A percentile compares a stretch with the other conserved stretches of the same genome.
These are phyloP conservation scores for Phaeophleospora eucalypticola DNA, from an alignment of 2,329 filamentous ascomycete species.

Conservation along the genomic window DNA sequence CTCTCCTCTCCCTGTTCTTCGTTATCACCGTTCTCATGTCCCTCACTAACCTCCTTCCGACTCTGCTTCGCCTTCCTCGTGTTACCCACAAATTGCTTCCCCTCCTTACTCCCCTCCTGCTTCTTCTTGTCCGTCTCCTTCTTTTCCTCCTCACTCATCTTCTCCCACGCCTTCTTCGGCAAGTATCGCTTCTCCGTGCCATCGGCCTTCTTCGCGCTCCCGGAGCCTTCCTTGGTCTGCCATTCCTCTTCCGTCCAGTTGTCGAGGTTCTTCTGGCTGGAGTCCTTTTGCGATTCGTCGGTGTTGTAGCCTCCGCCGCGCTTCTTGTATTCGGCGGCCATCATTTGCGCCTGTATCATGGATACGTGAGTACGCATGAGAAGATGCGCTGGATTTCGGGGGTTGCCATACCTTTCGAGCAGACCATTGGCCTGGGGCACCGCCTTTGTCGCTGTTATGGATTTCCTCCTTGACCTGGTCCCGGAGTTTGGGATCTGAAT, in stretches of 20 bases:
- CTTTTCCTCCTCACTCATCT: conserved; percentile 45
- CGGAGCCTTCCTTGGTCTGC: conserved; percentile 48
- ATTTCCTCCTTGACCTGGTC: conserved; percentile 47
- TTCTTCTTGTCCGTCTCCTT: conserved; percentile 41
- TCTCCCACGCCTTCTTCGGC: conserved; percentile 48
- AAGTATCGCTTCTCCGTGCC: conserved; percentile 44
- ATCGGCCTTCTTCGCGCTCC: conserved; percentile 42
- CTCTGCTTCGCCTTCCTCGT: conserved; percentile 40
- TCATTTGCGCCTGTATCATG: conserved; percentile 40
- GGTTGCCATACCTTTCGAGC: conserved; percentile 38
- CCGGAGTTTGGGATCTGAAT: conserved; percentile 45
- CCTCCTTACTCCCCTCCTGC: conserved; percentile 36
- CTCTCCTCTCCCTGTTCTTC: conserved; percentile 15
- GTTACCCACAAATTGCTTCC: conserved; percentile 44
- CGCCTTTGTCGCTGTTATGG: conserved; percentile 44
- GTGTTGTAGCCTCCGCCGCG: conserved; percentile 46
- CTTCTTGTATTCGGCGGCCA: conserved; percentile 47
- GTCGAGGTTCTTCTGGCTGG: conserved; percentile 42
- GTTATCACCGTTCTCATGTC: conserved; percentile 25
- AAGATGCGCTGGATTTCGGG: not conserved
- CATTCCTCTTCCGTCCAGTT: conserved; percentile 49
- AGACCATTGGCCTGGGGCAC: conserved; percentile 48
- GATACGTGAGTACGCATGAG: not conserved
- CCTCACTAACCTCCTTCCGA: conserved; percentile 36
- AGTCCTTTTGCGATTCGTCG: conserved; percentile 40